Conservation (phyloP, 495 filamentous ascomycete species). For the Hypoxylon lienhwacheense region DNA sequence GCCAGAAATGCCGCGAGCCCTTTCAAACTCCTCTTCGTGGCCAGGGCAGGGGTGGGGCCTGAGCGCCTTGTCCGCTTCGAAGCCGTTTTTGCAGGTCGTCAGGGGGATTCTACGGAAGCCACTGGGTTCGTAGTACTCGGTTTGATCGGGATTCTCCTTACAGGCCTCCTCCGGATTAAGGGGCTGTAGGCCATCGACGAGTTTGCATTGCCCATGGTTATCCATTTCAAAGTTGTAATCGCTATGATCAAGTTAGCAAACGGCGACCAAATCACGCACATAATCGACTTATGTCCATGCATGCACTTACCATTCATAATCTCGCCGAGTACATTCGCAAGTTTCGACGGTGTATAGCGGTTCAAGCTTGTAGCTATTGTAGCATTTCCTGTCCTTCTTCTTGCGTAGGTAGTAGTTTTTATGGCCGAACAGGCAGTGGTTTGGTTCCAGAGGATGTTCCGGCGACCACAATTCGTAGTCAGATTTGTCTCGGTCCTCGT, state of each 20-base stretch:
- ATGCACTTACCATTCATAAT: conserved; percentile 86
- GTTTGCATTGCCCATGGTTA: conserved; percentile 70
- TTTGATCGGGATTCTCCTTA: conserved; percentile 60
- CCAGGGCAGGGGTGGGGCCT: conserved; percentile 65
- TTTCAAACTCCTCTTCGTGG: conserved; percentile 74
- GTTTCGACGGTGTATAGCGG: conserved; percentile 67
- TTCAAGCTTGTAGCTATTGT: conserved; percentile 69
- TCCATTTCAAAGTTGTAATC: conserved; percentile 91
- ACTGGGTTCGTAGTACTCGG: conserved; percentile 79
- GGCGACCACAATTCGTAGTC: conserved; percentile 85
- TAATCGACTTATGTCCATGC: neutral
- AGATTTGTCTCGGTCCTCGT: conserved; percentile 64
- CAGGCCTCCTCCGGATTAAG: conserved; percentile 69
- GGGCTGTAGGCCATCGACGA: conserved; percentile 69
- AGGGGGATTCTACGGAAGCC: conserved; percentile 91
- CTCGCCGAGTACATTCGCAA: conserved; percentile 78
- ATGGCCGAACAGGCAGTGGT: conserved; percentile 91
- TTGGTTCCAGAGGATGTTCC: conserved; percentile 69
- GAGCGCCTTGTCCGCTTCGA: conserved; percentile 65
- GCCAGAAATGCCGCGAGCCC: conserved; percentile 69
- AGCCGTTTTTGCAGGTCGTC: conserved; percentile 78
- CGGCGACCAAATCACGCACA: neutral
- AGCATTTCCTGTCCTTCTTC: conserved; percentile 70
- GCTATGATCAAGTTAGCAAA: conserved; percentile 49
- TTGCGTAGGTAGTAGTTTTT: conserved; percentile 88